Conservation (phyloP, 495 filamentous ascomycete genomes). For the Aspergillus ostianus region DNA sequence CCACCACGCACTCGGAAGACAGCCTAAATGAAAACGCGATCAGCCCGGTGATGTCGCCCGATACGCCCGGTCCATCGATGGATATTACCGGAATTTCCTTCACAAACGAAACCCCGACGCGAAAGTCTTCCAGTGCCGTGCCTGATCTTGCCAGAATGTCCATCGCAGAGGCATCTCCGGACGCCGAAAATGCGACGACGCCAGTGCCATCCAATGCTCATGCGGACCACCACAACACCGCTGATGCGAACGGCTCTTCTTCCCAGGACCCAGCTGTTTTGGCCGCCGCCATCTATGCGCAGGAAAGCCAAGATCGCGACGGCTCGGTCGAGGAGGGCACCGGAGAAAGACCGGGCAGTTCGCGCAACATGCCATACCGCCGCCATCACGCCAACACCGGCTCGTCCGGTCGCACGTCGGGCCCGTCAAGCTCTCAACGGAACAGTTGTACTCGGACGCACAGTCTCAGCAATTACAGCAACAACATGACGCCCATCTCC, state of each 20-base stretch:
- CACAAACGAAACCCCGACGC: constrained; percentile 24
- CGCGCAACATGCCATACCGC: constrained; percentile 28
- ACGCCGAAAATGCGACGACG: neutral
- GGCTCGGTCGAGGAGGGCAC: constrained; percentile 19
- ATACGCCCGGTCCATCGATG: constrained; percentile 42
- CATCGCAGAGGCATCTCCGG: constrained; percentile 21
- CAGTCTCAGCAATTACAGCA: constrained; percentile 43
- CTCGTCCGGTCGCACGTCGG: constrained; percentile 38
- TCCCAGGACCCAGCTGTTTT: constrained; percentile 31
- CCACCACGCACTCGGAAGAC: constrained; percentile 11
- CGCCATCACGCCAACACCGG: constrained; percentile 39
- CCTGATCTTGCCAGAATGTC: constrained; percentile 33
- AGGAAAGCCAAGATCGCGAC: constrained; percentile 17
- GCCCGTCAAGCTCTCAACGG: constrained; percentile 37
- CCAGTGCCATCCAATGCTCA: constrained; percentile 3
- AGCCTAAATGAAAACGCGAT: constrained; percentile 39
- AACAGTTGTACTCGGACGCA: constrained; percentile 47
- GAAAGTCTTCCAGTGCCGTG: constrained; percentile 39
- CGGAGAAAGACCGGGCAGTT: constrained; percentile 32
- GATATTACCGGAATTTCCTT: constrained; percentile 36
- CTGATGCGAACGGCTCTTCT: constrained; percentile 13
- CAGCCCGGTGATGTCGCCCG: constrained; percentile 38
- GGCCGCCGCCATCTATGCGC: constrained; percentile 33
- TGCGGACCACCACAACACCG: neutral
- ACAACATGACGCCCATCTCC: constrained; percentile 45